A percentile compares a stretch with the other conserved stretches of the same genome.
Evolutionary conservation across 2,329 filamentous ascomycete species (phyloP).

Genomic region (Tolypocladium album): DNA sequence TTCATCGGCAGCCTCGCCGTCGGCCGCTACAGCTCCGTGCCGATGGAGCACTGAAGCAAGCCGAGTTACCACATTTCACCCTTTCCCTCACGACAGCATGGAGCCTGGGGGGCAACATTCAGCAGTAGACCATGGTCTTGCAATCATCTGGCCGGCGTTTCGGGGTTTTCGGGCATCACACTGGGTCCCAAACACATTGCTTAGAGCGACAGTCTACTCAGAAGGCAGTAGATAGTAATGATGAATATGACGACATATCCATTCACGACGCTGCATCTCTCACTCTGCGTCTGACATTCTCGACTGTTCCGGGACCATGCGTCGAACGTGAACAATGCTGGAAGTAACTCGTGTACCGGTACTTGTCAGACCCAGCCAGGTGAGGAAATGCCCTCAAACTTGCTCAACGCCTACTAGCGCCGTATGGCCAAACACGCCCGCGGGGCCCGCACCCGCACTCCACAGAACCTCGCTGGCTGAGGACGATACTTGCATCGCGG

Average conservation of each 20-base stretch:
- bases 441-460: too few species aligned
- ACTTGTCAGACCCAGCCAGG: constrained; percentile 12
- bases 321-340: not conserved
- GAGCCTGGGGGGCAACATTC: not conserved
- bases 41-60: constrained; percentile 30
- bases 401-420: constrained; percentile 23
- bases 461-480: not conserved
- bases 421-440: not conserved
- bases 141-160: not conserved
- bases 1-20: constrained; percentile 81
- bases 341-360: constrained; percentile 22
- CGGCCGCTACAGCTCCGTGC: constrained; percentile 51
- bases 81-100: not conserved
- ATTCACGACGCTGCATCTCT: not conserved
- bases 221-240: not conserved
- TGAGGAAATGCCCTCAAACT: constrained; percentile 41
- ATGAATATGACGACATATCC: not conserved
- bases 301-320: not conserved
- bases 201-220: not conserved
- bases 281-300: not conserved
- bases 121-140: not conserved
- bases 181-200: not conserved
- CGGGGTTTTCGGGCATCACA: not conserved
- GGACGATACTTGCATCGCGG: too few species aligned
- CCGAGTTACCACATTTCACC: not conserved